Base-by-base conservation (phyloP, 345 rosid genomes). In the Populus tremula region DNA sequence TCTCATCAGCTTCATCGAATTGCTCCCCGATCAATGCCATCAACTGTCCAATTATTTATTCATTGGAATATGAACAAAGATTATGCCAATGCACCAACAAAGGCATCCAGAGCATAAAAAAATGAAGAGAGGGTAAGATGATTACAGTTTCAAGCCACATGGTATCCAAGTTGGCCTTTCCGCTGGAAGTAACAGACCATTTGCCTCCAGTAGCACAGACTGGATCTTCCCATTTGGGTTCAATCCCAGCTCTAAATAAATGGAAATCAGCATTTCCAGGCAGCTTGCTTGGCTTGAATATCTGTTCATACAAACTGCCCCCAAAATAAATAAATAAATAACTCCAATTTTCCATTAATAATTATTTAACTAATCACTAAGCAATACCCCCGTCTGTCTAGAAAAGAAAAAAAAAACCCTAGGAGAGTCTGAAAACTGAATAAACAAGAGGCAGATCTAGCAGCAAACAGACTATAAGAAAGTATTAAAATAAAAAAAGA, bases 161-260 rank as follows among this genome's bases (percentile, higher is more conserved):
- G 59, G 81, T 72, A 73, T 93, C 97, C 31, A 95, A 85, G 73
- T 70, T 78, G 70, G 81, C 8, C 84, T 91, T 93, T 79, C 90
- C 84, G 80, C 71, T 78, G 75, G 79, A 70, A 29, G 85, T 69
- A 77, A 93, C 87, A 47, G 95, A 79, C 99, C 99, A 95, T 83
- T 93, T 95, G 38, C 99, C 99, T 45, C 99, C 98, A 85, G 84
- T 74, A 65, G 97, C 94, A 82, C 97, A 91, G 85, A 89, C 97
- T 0, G 97, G 97, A 87, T 95, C 99, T 86, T 95, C 99, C 99
- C 98, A 95, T 75, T 93, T 95, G 14, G 99, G 99, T 75, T 93
- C 98, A 82, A 95, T 71, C 38, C 98, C 99, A 81, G 81, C 91
- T 91, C 85, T 90, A 78, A 95, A 95, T 86, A 95, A 78, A 82